These are phyloP conservation scores for Podaxis sp. DNA, from an alignment of 768 basidiomycete genomes.

Conservation along the genomic window DNA sequence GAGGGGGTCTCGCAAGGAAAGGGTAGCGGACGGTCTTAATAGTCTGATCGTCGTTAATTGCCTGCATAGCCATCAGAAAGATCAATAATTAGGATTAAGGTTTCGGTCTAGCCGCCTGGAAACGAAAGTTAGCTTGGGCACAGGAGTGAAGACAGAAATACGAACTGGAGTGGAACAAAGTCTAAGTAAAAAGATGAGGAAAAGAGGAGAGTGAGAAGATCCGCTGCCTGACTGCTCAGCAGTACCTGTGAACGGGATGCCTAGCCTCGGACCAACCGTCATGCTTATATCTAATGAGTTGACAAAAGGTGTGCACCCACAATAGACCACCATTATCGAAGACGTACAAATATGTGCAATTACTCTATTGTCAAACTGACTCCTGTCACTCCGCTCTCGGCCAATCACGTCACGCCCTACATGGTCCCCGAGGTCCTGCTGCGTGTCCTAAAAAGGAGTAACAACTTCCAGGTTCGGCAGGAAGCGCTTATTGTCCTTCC, in stretches of 20 bases:
- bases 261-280: neutral
- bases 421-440: neutral
- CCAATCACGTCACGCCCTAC: neutral
- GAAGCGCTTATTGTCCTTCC: neutral
- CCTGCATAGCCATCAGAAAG: neutral
- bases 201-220: neutral
- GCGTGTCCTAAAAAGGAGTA: conserved; percentile 7
- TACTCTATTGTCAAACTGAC: conserved; percentile 7
- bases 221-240: conserved; percentile 9
- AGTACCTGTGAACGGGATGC: conserved; percentile 16
- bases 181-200: neutral
- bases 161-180: conserved; percentile 9
- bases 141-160: conserved; percentile 10
- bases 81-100: neutral
- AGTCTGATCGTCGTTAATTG: conserved; percentile 4
- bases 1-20: conserved; percentile 40
- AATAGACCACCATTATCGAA: neutral
- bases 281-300: conserved; percentile 18
- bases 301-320: conserved; percentile 10
- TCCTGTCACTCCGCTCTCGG: neutral
- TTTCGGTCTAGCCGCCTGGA: conserved; percentile 4
- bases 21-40: conserved; percentile 26
- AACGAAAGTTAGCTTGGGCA: neutral
- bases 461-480: neutral
- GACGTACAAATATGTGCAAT: conserved; percentile 10